These are phyloP conservation scores for Hymenoscyphus repandus DNA, from an alignment of 2,329 filamentous ascomycete species.

Conservation along the genomic window DNA sequence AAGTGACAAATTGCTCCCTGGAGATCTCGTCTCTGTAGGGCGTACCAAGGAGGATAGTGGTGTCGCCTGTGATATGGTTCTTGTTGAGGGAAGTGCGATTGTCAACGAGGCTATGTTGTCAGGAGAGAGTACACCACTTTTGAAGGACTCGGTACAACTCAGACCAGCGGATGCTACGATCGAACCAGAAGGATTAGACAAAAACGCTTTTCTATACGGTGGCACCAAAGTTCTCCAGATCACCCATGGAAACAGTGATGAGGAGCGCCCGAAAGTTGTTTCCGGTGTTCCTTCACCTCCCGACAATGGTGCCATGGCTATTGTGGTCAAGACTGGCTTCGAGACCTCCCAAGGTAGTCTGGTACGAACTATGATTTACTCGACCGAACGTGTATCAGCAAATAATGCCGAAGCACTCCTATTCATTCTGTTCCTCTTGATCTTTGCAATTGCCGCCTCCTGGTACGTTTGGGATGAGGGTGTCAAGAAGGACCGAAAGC, in stretches of 20 bases:
- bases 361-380: slow-evolving; percentile 99
- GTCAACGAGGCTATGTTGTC: slow-evolving; percentile 99
- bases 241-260: slow-evolving; percentile 76
- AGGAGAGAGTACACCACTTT: slow-evolving; percentile 90
- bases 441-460: slow-evolving; percentile 94
- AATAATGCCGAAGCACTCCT: slow-evolving; percentile 95
- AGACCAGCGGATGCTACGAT: slow-evolving; percentile 75
- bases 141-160: slow-evolving; percentile 94
- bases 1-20: slow-evolving; percentile 88
- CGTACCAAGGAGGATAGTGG: slow-evolving; percentile 96
- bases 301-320: slow-evolving; percentile 87
- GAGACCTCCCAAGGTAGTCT: slow-evolving; percentile 97
- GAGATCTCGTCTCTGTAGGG: slow-evolving; percentile 86
- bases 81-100: slow-evolving; percentile 92
- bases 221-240: slow-evolving; percentile 97
- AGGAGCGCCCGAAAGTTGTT: slow-evolving; percentile 63
- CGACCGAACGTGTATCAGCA: slow-evolving; percentile 96
- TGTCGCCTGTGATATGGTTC: slow-evolving; percentile 93
- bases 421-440: slow-evolving; percentile 92
- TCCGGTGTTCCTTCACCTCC: slow-evolving; percentile 81
- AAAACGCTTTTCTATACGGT: slow-evolving; percentile 93
- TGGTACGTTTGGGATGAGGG: slow-evolving; percentile 99
- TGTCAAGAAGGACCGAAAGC: slow-evolving; percentile 88
- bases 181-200: slow-evolving; percentile 88
- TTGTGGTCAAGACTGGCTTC: slow-evolving; percentile 96